Evolutionary conservation across 805 yeast genomes (phyloP), one percentile per base, ranked within the genome.

Genomic region (Wickerhamiella sergipiensis): DNA sequence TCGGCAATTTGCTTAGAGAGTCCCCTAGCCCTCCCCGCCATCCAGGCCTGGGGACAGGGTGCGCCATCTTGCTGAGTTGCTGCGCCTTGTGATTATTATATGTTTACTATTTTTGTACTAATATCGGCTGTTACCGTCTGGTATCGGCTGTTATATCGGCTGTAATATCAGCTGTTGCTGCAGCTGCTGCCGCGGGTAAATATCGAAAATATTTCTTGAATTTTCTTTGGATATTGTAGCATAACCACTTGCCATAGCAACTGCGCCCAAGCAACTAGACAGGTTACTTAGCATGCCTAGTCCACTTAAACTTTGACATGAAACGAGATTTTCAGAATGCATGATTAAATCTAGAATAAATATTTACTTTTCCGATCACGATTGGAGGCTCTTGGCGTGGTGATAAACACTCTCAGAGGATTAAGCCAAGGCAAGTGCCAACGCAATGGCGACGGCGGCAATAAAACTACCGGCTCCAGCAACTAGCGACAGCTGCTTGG

Each of bases 391-490:
- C 5, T 24, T 29, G 15, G 15, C 33, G 3, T 29, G 33, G n/a
- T n/a, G n/a, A n/a, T n/a, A n/a, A n/a, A n/a, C n/a, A n/a, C n/a
- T n/a, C n/a, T n/a, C n/a, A n/a, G n/a, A n/a, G n/a, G 33, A 29
- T 18, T 23, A 45, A 7, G 39, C 18, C n/a, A 45, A 13, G 2
- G 47, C 21, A 7, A 45, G 39, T 2, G 72, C 77, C 46, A 75
- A 64, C 0, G 78, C 79, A 33, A 73, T 67, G 17, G 73, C 73
- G 29, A 74, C 63, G 56, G 74, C 68, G 0, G 72, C 78, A 19
- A 70, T 52, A 4, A 69, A 57, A 1, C 61, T 55, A 7, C 61
- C 19, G 8, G 52, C 50, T 1, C 73, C 74, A 8, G 73, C 54
- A 1, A 50, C 47, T 39, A 71, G 50, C 17, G 71, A 65, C 2